These are phyloP conservation scores for Osmanthus fragrans DNA, from an alignment of 257 asterid genomes.

Conservation along the genomic window DNA sequence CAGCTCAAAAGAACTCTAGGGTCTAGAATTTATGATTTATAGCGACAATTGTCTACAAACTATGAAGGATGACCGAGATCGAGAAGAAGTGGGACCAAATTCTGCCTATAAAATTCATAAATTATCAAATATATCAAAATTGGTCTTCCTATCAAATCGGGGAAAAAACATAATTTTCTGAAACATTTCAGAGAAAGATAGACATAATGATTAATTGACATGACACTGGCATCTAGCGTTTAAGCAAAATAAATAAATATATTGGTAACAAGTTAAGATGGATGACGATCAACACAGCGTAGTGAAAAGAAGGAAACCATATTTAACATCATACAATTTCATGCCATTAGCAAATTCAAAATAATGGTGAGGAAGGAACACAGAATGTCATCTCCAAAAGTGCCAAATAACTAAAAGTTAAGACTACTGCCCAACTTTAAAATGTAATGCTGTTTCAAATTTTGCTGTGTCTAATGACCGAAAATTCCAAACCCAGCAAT, in stretches of 20 bases:
- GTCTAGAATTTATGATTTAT: background rate
- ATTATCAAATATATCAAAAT: background rate
- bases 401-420: too few relatives aligned
- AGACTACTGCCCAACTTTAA: too few relatives aligned
- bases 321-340: too few relatives aligned
- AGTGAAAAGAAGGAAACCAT: background rate
- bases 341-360: background rate
- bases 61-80: background rate
- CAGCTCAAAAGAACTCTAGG: background rate
- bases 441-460: too few relatives aligned
- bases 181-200: too few relatives aligned
- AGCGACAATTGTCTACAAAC: background rate
- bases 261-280: background rate
- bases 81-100: too few relatives aligned
- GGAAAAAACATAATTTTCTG: too few relatives aligned
- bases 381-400: background rate
- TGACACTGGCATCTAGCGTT: too few relatives aligned
- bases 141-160: background rate
- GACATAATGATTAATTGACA: too few relatives aligned
- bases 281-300: background rate
- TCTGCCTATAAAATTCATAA: background rate
- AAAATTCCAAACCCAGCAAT: background rate
- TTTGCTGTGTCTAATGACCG: background rate
- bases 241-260: too few relatives aligned
- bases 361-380: background rate